phyloP scores from a whole-genome alignment of 345 rosid genomes.

The Brassica juncea region DNA sequence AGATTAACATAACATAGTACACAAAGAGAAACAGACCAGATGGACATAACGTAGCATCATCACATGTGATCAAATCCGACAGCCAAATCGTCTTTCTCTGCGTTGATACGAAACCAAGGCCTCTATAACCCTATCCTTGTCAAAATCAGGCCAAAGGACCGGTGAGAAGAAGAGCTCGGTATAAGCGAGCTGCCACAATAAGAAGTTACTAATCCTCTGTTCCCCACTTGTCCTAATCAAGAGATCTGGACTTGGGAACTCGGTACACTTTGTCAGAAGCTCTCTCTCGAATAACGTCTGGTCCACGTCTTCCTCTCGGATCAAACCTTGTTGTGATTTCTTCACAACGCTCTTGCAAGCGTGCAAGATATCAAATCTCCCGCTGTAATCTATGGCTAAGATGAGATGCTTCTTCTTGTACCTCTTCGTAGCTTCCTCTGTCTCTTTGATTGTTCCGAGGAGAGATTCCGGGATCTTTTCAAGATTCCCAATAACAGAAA shows the following conservation, averaged over 20 bases:
- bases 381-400: conserved; percentile 71
- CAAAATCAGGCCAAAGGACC: conserved; percentile 77
- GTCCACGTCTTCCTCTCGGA: conserved; percentile 51
- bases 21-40: background rate
- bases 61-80: conserved; percentile 17
- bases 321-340: conserved; percentile 45
- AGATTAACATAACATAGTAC: background rate
- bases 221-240: conserved; percentile 79
- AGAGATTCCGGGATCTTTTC: conserved; percentile 51
- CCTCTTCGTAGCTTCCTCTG: conserved; percentile 50
- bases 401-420: conserved; percentile 57
- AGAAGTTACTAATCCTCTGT: conserved; percentile 73
- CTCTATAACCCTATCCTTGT: conserved; percentile 46
- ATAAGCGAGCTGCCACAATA: conserved; percentile 76
- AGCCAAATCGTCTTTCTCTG: conserved; percentile 69
- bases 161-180: conserved; percentile 65
- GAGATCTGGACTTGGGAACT: conserved; percentile 63
- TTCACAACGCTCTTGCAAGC: conserved; percentile 63
- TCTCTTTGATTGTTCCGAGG: conserved; percentile 32
- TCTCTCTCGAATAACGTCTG: conserved; percentile 61
- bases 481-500: conserved; percentile 62
- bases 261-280: conserved; percentile 53
- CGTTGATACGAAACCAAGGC: conserved; percentile 60
- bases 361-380: conserved; percentile 57
- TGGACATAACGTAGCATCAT: background rate